phyloP scores from a whole-genome alignment of 805 yeast genomes.

The Myxozyma neotropica region DNA sequence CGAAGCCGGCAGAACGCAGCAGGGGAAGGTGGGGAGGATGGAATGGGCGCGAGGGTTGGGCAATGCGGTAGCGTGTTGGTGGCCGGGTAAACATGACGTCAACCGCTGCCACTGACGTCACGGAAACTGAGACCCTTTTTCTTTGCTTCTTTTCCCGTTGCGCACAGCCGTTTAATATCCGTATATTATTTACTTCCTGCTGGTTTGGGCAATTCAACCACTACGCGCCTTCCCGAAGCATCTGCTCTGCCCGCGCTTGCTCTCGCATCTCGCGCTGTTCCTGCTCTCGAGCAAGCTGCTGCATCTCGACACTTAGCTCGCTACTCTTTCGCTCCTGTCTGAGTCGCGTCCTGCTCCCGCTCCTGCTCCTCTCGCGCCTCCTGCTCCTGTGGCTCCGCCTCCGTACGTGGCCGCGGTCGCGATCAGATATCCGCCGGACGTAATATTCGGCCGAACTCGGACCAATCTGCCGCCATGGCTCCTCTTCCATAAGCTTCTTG shows the following conservation, averaged over 20 bases:
- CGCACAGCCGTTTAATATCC: too few relatives aligned
- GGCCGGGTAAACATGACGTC: not conserved
- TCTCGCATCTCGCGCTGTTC: conserved; percentile 19
- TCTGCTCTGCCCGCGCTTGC: conserved; percentile 4
- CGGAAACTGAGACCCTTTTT: too few relatives aligned
- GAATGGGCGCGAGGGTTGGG: too few relatives aligned
- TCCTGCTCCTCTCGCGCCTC: not conserved
- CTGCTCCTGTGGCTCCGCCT: not conserved
- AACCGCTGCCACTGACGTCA: not conserved
- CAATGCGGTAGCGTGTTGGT: too few relatives aligned
- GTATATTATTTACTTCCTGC: too few relatives aligned
- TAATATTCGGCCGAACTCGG: conserved; percentile 9
- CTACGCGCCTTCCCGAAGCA: not conserved
- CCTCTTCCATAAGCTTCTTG: not conserved
- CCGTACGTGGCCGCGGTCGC: not conserved
- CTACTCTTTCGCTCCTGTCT: not conserved
- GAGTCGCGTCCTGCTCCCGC: conserved; percentile 12
- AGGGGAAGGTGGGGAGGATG: too few relatives aligned
- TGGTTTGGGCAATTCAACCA: not conserved
- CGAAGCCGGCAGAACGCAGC: too few relatives aligned
- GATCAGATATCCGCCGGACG: not conserved
- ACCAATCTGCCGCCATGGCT: conserved; percentile 10
- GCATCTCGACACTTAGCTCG: too few relatives aligned
- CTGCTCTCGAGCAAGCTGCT: conserved; percentile 13
- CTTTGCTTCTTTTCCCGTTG: too few relatives aligned